Base-by-base conservation (phyloP, 1,284 basidiomycete species). In the Cryptococcus deneoformans region DNA sequence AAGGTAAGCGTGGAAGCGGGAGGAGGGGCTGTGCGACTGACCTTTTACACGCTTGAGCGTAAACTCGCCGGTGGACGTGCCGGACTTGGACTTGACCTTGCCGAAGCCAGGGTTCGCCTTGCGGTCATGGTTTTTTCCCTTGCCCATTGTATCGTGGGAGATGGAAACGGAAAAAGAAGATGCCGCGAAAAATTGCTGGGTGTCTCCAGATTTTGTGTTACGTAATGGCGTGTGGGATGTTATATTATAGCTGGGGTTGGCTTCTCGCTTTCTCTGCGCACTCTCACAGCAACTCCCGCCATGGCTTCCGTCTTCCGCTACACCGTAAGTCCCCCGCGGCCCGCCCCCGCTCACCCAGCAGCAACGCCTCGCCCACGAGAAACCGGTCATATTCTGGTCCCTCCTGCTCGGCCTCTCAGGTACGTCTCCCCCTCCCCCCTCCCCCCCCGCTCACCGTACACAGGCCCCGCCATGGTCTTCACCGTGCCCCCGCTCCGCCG, bases 341-440 rank as follows among this genome's bases (percentile, higher is more conserved):
- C 43, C 43, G 7, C 24, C 12, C 12, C 43, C n/a, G 43, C 43
- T 7, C 6, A 44, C 43, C 43, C 12, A 14, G n/a, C 45, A 86
- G 85, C 85, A 86, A 83, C 86, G 88, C 60, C 85, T 87, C 70
- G 91, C 92, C 40, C 94, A 97, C 80, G 92, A 96, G 80, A 86
- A 86, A 68, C 92, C 93, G 40, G 89, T 91, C 70, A 85, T 96
- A 76, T 94, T 95, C 81, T 96, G 87, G 80, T 90, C 92, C 6
- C 82, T 88, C 72, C 77, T 52, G 51, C 62, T 66, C 54, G 71
- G 72, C 57, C 72, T 69, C 66, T 50, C 66, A 35, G 70, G 71
- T 73, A 62, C 38, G 69, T 68, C 39, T 16, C 12, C 12, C 24
- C 2, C 16, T n/a, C 7, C 12, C 2, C 8, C 24, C 2, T 44